These are phyloP conservation scores for Hypericum androsaemum DNA, from an alignment of 345 rosid genomes.

Conservation along the genomic window DNA sequence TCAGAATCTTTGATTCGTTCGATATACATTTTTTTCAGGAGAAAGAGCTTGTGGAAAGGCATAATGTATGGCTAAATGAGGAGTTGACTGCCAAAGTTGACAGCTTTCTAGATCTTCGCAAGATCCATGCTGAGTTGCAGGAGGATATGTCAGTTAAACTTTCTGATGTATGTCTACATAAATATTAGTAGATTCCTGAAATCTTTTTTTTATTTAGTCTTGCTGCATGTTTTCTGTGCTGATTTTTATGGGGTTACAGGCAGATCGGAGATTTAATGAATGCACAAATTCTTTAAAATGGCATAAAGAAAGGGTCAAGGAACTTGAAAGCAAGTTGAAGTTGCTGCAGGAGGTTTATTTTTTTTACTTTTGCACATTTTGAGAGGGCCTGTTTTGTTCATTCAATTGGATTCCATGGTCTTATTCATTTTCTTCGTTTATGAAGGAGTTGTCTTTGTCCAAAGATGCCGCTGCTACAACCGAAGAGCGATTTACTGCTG, in stretches of 20 bases:
- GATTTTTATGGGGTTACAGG: constrained; percentile 28
- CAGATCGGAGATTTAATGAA: constrained; percentile 47
- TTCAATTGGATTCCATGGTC: constrained; percentile 11
- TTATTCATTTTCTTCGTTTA: constrained; percentile 16
- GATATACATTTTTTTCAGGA: constrained; percentile 43
- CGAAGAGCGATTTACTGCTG: constrained; percentile 65
- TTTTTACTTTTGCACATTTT: background rate
- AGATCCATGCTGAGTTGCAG: constrained; percentile 56
- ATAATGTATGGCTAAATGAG: constrained; percentile 82
- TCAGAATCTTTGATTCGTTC: background rate
- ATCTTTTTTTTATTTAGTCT: background rate
- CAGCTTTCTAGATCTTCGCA: constrained; percentile 49
- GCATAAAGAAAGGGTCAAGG: constrained; percentile 70
- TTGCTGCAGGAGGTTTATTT: constrained; percentile 57
- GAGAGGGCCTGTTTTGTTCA: background rate
- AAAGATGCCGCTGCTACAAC: constrained; percentile 60
- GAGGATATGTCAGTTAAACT: constrained; percentile 76
- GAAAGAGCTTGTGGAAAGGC: constrained; percentile 84
- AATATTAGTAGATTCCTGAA: background rate
- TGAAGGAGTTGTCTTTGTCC: constrained; percentile 59
- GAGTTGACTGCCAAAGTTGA: constrained; percentile 73
- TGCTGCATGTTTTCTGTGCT: background rate
- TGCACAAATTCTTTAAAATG: constrained; percentile 57
- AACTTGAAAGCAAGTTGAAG: constrained; percentile 44
- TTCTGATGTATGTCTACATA: constrained; percentile 38